Percentiles rank a stretch among this genome's conserved stretches.
Evolutionary conservation across 164 flowering plant genomes (phyloP).

Genomic region (Protea cynaroides): DNA sequence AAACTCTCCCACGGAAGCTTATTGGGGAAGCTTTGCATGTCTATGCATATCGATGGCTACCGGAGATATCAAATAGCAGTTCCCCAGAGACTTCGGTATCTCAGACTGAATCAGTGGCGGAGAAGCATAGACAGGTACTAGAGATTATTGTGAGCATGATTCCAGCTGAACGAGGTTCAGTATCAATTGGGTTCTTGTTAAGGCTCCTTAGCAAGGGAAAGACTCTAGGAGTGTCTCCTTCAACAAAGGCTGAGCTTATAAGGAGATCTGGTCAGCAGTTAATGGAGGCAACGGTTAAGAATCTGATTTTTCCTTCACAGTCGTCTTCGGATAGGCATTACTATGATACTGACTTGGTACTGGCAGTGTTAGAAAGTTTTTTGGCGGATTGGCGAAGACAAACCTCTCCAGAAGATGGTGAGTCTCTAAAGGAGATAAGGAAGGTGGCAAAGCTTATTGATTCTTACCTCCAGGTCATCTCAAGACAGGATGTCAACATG

Average conservation of each 20-base stretch:
- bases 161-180: conserved; percentile 61
- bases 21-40: conserved; percentile 93
- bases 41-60: conserved; percentile 72
- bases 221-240: conserved; percentile 39
- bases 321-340: conserved; percentile 24
- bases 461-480: conserved; percentile 62
- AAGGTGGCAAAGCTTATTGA: conserved; percentile 70
- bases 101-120: conserved; percentile 23
- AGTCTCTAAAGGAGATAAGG: conserved; percentile 26
- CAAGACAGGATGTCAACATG: conserved; percentile 39
- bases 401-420: conserved; percentile 18
- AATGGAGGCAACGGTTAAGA: conserved; percentile 59
- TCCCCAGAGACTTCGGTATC: conserved; percentile 29
- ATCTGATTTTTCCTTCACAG: conserved; percentile 43
- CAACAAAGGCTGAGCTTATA: conserved; percentile 63
- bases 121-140: conserved; percentile 36
- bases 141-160: conserved; percentile 68
- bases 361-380: conserved; percentile 48
- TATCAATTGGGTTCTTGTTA: conserved; percentile 65
- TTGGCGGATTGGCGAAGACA: conserved; percentile 46
- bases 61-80: conserved; percentile 25
- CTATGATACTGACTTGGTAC: conserved; percentile 56
- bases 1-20: conserved; percentile 55
- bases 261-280: conserved; percentile 51
- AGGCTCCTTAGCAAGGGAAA: conserved; percentile 55